phyloP scores from a whole-genome alignment of 2,329 filamentous ascomycete genomes.

The Diaporthe batatas region DNA sequence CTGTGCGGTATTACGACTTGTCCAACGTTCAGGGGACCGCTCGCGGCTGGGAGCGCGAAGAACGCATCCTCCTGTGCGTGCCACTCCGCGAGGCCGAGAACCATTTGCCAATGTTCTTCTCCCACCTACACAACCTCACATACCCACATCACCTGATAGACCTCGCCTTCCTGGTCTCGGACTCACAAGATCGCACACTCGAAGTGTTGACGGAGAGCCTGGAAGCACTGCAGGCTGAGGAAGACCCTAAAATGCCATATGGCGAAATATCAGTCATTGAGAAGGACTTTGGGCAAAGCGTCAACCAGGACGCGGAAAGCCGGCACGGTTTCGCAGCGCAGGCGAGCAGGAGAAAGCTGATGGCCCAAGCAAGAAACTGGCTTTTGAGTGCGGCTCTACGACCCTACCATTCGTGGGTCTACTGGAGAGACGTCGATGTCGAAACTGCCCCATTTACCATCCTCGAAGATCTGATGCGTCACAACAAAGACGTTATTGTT shows the following conservation, averaged over 20 bases:
- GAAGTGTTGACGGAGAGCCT: constrained; percentile 80
- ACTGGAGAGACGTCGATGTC: constrained; percentile 98
- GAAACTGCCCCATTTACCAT: constrained; percentile 98
- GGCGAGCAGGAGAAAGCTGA: constrained; percentile 91
- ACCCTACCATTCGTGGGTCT: constrained; percentile 98
- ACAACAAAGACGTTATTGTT: constrained; percentile 98
- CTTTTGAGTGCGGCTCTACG: constrained; percentile 91
- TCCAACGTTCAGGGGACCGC: constrained; percentile 91
- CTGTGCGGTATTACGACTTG: constrained; percentile 96
- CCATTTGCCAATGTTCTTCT: constrained; percentile 98
- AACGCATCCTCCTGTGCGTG: constrained; percentile 94
- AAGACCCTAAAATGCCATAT: constrained; percentile 84
- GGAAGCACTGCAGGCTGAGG: constrained; percentile 82
- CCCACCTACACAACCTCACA: constrained; percentile 95
- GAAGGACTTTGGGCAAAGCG: constrained; percentile 98
- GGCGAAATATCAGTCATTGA: constrained; percentile 98
- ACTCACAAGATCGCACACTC: constrained; percentile 94
- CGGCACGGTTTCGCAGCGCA: constrained; percentile 97
- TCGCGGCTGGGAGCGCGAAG: constrained; percentile 94
- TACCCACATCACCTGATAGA: constrained; percentile 98
- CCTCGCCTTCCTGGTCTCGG: constrained; percentile 94
- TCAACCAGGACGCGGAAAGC: constrained; percentile 97
- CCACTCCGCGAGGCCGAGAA: constrained; percentile 92
- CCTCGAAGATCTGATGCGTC: constrained; percentile 96
- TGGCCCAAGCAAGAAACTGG: constrained; percentile 99